Conservation (phyloP, 2,329 filamentous ascomycete species). For the Talaromyces islandicus region DNA sequence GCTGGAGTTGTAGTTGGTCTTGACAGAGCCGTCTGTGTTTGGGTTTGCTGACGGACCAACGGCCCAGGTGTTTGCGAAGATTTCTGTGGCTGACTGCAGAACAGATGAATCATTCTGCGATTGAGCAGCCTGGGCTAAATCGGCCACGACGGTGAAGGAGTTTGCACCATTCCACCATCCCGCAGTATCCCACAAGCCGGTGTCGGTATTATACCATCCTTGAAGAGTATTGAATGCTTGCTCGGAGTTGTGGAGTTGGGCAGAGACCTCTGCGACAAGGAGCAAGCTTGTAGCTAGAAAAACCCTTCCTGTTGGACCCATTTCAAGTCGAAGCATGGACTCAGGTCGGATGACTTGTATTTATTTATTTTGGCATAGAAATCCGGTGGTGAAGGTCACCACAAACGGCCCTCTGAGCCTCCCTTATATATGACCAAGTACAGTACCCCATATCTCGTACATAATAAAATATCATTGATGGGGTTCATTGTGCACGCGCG, state of each 20-base stretch:
- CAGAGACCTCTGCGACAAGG: neutral
- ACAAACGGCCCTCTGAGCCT: neutral
- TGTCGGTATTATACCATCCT: slow-evolving; percentile 4
- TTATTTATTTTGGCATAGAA: neutral
- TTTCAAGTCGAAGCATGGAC: neutral
- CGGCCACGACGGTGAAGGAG: slow-evolving; percentile 7
- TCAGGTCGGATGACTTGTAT: neutral
- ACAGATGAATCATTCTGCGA: neutral
- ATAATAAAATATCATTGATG: neutral
- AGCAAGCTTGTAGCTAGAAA: neutral
- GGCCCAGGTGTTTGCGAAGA: slow-evolving; percentile 6
- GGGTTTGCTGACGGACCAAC: slow-evolving; percentile 7
- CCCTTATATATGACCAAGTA: neutral
- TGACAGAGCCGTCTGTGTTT: neutral
- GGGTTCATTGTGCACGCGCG: neutral
- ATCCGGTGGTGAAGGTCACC: neutral
- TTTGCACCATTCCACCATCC: slow-evolving; percentile 12
- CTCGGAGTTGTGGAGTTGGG: slow-evolving; percentile 1
- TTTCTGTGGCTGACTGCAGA: neutral
- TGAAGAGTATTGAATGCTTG: slow-evolving; percentile 7
- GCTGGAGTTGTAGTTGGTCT: neutral
- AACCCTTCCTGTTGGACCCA: neutral
- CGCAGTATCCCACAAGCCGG: slow-evolving; percentile 7
- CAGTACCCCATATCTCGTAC: neutral
- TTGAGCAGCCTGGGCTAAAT: slow-evolving; percentile 4